Base-by-base conservation (phyloP, 176 grass and related monocot species). In the Tillandsia leiboldiana region DNA sequence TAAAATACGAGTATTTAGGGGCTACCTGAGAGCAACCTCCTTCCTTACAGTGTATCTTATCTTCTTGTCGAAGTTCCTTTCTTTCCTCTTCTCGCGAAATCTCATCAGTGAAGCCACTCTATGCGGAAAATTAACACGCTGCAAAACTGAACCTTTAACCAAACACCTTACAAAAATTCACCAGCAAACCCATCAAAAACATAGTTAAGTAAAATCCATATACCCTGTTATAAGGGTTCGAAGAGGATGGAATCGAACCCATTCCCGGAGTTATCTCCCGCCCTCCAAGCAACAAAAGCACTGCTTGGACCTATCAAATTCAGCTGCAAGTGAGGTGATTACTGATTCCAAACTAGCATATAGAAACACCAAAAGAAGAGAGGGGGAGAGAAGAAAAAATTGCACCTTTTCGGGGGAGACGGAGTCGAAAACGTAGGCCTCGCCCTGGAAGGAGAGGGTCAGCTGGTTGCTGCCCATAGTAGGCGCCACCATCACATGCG, bases 51-150 rank as follows among this genome's bases (percentile, higher is more conserved):
- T 85, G 69, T 99, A 99, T 63, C 94, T 79, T 54, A 99, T 99
- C 79, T 99, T 99, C 82, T 99, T 99, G 74, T 99, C 94, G 74
- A 99, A 99, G 56, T 93, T 99, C 12, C 94, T 83, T 27, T 93
- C 94, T 75, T 99, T 99, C 68, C 94, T 86, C 75, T 99, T 99
- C 73, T 99, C 94, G 51, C 90, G 86, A 56, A 99, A 99, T 82
- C 94, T 92, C 90, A 99, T 90, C 67, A 99, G 26, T 1, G 94
- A 93, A 50, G 94, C 94, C 78, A 99, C 89, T 75, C 94, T 83
- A 53, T 99, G 94, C 52, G 94, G 89, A 68, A 86, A 99, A 78
- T 99, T 99, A 61, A 86, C 71, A 71, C 82, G 88, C 94, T 99
- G 83, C 15, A 50, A 11, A 68, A 64, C 49, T 67, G 73, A 76